Evolutionary conservation across 75 land plant genomes (phyloP), one percentile per base, ranked within the genome.

Genomic region (Chamaecyparis obtusa): DNA sequence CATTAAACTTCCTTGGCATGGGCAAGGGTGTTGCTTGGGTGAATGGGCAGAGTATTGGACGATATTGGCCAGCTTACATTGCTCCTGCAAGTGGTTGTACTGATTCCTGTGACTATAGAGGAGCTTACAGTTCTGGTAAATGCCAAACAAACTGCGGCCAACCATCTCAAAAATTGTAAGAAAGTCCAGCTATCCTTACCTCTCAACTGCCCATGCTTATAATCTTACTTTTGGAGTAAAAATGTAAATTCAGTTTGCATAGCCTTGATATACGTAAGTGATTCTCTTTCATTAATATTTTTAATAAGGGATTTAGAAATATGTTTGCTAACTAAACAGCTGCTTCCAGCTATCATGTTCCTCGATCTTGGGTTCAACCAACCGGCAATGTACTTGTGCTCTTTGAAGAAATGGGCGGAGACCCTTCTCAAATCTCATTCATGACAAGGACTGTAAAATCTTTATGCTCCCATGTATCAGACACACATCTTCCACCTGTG

Each of bases 1-100:
- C 96, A 8, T 76, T 98, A 80, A 94, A 98, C 87, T 88, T 98
- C 85, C 89, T 89, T 1, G 95, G 99, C 51, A 91, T 98, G 97
- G 99, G 96, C 46, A 98, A 98, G 85, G 99, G 99, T 37, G 91
- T 93, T 88, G 99, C 95, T 82, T 98, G 99, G 99, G 94, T 98
- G 30, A 98, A 98, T 78, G 99, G 99, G 17, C 90, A 97, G 60
- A 93, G 97, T 89, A 94, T 98, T 75, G 99, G 99, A 6, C 97
- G 99, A 15, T 97, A 92, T 54, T 98, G 99, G 99, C 97, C 98
- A 54, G 76, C 91, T 13, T 78, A 91, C 46, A 43, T 57, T 72
- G 90, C 99, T 48, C 85, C 91, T 32, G 74, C 83, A 13, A 85
- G 84, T 56, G 97, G 96, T 32, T 96, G 99, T 87, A 84, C 91